Evolutionary conservation across 495 filamentous ascomycete genomes (phyloP).

Genomic region (Aspergillus affinis): DNA sequence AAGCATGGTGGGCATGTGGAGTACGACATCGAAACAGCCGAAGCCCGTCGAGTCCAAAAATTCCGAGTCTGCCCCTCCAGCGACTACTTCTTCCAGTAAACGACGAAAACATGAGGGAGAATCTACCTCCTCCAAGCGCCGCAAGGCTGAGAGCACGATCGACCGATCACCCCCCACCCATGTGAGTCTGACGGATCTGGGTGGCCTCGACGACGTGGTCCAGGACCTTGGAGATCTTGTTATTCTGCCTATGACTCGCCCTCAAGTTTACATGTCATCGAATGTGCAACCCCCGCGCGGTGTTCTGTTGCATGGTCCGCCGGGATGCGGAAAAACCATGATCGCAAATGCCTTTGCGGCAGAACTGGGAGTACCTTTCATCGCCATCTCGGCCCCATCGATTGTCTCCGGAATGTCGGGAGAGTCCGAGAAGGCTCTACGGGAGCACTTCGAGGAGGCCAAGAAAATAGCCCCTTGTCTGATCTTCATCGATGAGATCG

Average conservation of each 20-base stretch:
- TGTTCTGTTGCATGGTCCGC: constrained; percentile 87
- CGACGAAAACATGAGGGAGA: constrained; percentile 64
- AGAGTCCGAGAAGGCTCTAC: constrained; percentile 91
- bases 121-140: constrained; percentile 59
- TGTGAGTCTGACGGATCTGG: constrained; percentile 76
- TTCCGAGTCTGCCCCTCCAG: constrained; percentile 18
- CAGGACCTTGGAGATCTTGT: constrained; percentile 75
- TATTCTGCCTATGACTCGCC: constrained; percentile 74
- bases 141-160: constrained; percentile 55
- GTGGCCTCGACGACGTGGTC: constrained; percentile 80
- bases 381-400: constrained; percentile 85
- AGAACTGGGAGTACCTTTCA: constrained; percentile 79
- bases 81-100: constrained; percentile 33
- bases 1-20: constrained; percentile 70
- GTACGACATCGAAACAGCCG: constrained; percentile 40
- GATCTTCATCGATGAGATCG: constrained; percentile 95
- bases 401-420: constrained; percentile 94
- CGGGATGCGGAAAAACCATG: constrained; percentile 94
- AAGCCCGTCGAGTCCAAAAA: constrained; percentile 33
- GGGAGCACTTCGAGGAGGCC: constrained; percentile 88
- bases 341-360: constrained; percentile 89
- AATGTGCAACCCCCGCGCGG: constrained; percentile 77
- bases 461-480: constrained; percentile 85
- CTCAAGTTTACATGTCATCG: constrained; percentile 60
- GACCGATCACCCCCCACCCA: constrained; percentile 73